Evolutionary conservation across 106 monocot genomes (phyloP).

Genomic region (Dendrobium huoshanense): DNA sequence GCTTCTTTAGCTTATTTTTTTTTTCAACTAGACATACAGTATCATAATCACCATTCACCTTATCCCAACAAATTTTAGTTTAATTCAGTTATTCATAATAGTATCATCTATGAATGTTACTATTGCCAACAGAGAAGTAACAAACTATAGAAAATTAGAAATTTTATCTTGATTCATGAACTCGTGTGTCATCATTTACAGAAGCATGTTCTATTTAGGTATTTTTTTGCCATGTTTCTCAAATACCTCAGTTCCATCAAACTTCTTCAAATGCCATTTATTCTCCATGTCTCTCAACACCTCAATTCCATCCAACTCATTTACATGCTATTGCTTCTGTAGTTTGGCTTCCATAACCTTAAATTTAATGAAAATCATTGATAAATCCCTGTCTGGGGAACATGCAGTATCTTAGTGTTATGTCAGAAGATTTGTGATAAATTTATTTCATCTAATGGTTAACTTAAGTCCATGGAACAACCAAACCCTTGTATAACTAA

Average conservation of each 20-base stretch:
- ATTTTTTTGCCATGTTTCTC: background rate
- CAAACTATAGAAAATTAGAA: too few species aligned
- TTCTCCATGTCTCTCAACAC: background rate
- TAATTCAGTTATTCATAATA: background rate
- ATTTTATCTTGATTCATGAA: background rate
- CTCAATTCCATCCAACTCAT: background rate
- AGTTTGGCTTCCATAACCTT: background rate
- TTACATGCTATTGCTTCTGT: background rate
- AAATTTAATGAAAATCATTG: background rate
- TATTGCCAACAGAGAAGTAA: background rate
- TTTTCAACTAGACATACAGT: background rate
- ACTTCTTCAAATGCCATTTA: too few species aligned
- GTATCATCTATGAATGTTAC: background rate
- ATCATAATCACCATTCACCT: background rate
- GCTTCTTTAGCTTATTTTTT: background rate
- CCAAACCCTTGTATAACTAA: background rate
- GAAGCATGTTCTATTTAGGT: background rate
- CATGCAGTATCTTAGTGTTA: background rate
- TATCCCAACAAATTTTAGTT: background rate
- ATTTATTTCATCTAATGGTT: background rate
- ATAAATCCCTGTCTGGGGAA: background rate
- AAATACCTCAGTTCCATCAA: too few species aligned
- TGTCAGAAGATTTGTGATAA: background rate
- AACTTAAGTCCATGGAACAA: background rate
- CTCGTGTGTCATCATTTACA: background rate